These are phyloP conservation scores for Eutrema heterophyllum DNA, from an alignment of 345 rosid genomes.

Conservation along the genomic window DNA sequence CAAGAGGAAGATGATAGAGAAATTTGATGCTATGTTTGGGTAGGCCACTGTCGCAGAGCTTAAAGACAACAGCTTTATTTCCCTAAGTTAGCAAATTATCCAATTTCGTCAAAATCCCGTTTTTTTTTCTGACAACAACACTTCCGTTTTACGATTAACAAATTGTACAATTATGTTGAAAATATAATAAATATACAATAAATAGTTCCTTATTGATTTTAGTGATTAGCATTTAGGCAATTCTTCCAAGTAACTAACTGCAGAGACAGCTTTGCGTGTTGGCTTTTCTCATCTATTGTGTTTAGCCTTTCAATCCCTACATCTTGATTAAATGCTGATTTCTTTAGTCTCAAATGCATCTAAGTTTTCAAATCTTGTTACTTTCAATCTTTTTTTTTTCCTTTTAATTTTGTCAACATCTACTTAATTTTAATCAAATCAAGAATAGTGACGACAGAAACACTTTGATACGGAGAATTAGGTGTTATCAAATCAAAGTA, in stretches of 20 bases:
- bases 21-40: conserved; percentile 25
- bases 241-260: not conserved
- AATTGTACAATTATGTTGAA: not conserved
- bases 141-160: conserved; percentile 10
- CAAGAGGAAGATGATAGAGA: not conserved
- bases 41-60: conserved; percentile 23
- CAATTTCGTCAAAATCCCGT: conserved; percentile 29
- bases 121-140: conserved; percentile 27
- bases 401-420: not conserved
- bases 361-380: not conserved
- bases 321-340: not conserved
- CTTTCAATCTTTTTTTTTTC: not conserved
- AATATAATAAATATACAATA: too few species aligned
- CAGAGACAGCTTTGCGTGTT: conserved; percentile 23
- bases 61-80: conserved; percentile 24
- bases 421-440: not conserved
- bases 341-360: conserved; percentile 2
- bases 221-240: not conserved
- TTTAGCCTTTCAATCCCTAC: conserved; percentile 17
- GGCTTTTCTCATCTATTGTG: conserved; percentile 16
- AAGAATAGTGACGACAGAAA: not conserved
- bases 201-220: not conserved
- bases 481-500: not conserved
- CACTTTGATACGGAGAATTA: not conserved
- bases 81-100: conserved; percentile 21